phyloP scores from a whole-genome alignment of 169 alveolate species.

The Amoebophrya sp. region DNA sequence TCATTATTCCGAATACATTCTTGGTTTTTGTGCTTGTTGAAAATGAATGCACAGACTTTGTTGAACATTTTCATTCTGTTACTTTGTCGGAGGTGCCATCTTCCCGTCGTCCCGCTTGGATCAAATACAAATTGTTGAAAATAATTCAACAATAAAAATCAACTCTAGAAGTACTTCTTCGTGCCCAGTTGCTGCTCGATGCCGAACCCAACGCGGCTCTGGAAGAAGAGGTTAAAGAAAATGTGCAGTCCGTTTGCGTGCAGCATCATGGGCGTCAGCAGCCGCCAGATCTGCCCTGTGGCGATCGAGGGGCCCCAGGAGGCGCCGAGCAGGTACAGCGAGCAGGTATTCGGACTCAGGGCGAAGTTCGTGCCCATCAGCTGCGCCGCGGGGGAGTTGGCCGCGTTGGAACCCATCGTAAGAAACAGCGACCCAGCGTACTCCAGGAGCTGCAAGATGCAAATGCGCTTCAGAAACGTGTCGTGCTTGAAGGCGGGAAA shows the following conservation, averaged over 20 bases:
- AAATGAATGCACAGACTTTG: too few relatives aligned
- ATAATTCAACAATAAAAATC: too few relatives aligned
- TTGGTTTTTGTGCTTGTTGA: too few relatives aligned
- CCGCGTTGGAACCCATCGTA: background rate
- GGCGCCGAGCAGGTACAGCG: slow-evolving; percentile 54
- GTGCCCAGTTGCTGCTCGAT: slow-evolving; percentile 52
- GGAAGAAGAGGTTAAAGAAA: slow-evolving; percentile 68
- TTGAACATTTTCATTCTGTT: too few relatives aligned
- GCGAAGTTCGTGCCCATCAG: background rate
- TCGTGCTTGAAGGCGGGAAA: background rate
- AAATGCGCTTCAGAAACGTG: background rate
- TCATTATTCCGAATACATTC: too few relatives aligned
- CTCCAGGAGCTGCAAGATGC: background rate
- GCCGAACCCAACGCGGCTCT: slow-evolving; percentile 63
- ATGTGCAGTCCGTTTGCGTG: slow-evolving; percentile 68
- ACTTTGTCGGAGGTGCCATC: too few relatives aligned
- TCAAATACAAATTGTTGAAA: too few relatives aligned
- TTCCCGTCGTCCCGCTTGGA: too few relatives aligned
- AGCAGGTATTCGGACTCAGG: background rate
- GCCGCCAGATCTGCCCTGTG: slow-evolving; percentile 68
- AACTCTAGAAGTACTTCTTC: background rate
- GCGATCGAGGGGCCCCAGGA: slow-evolving; percentile 59
- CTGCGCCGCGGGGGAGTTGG: background rate
- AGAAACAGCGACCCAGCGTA: background rate
- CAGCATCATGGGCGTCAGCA: slow-evolving; percentile 61